These are phyloP conservation scores for Lentinus polychrous DNA, from an alignment of 1,284 basidiomycete genomes.

Conservation along the genomic window DNA sequence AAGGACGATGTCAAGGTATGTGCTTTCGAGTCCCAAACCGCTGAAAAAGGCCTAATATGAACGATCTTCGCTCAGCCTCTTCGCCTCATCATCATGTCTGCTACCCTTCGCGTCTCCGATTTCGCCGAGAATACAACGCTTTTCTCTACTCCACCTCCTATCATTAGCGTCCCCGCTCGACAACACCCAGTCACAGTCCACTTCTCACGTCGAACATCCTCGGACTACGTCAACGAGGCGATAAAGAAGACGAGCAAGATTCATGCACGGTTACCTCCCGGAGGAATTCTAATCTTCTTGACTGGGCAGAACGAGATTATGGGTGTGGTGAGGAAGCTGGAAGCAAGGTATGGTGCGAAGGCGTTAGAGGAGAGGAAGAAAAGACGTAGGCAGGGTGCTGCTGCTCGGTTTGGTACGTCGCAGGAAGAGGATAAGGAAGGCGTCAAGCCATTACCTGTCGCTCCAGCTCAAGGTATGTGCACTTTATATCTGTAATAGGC, in stretches of 20 bases:
- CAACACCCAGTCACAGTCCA: slow-evolving; percentile 96
- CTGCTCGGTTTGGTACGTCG: too few species aligned
- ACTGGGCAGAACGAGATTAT: slow-evolving; percentile 77
- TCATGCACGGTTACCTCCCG: slow-evolving; percentile 63
- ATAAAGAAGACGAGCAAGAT: slow-evolving; percentile 86
- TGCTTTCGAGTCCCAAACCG: not conserved
- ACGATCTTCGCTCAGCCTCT: too few species aligned
- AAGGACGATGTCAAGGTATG: slow-evolving; percentile 59
- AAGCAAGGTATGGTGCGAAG: slow-evolving; percentile 69
- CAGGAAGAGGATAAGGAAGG: not conserved
- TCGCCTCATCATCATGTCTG: slow-evolving; percentile 97
- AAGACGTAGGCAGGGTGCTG: slow-evolving; percentile 28
- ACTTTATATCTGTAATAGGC: slow-evolving; percentile 3
- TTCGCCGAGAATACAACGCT: slow-evolving; percentile 85
- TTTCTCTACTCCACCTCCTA: slow-evolving; percentile 81
- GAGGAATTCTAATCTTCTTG: slow-evolving; percentile 70
- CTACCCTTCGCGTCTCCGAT: slow-evolving; percentile 90
- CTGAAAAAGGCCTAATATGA: not conserved
- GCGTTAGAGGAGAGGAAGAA: slow-evolving; percentile 49
- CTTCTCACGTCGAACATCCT: slow-evolving; percentile 80
- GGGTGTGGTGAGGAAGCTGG: slow-evolving; percentile 63
- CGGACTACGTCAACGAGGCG: slow-evolving; percentile 89
- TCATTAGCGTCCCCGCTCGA: slow-evolving; percentile 85
- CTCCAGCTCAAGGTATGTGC: slow-evolving; percentile 40
- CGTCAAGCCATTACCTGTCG: slow-evolving; percentile 20